Base-by-base conservation (phyloP, 2,329 filamentous ascomycete species). In the Hypocrella siamensis region DNA sequence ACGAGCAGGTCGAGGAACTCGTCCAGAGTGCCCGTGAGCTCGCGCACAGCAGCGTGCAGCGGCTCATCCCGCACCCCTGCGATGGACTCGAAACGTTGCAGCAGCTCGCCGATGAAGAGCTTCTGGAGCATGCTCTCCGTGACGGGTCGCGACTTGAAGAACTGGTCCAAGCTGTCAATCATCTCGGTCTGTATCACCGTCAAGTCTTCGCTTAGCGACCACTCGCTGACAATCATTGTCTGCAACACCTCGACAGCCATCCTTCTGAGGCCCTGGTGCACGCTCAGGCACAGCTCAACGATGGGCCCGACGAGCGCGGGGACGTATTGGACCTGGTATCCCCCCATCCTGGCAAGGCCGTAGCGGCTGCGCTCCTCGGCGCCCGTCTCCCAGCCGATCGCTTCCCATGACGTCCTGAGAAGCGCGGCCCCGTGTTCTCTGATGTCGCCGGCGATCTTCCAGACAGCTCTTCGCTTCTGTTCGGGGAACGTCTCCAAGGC, bases 381-480 rank as follows among this genome's bases (percentile, higher is more conserved):
- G 19, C 70, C 82, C 0, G 84, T 83, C 44, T 98, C 88, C 90
- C 90, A 98, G 10, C 92, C 90, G 38, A 98, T 92, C 14, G 85
- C 81, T 48, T 93, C 83, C 90, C 90, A 98, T 5, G 80, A 88
- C 18, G 74, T 70, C 38, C 79, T 74, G 21, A 98, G 61, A 7
- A 98, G 63, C 31, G 88, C 81, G 4, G 90, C 88, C 12, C 92
- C 90, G 41, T 84, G 71, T 52, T 96, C 86, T 34, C 90, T 72
- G 31, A 98, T 84, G 56, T 98, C 92, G 5, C 90, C 90, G 4
- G 88, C 90, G 49, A 98, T 94, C 59, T 96, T 98, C 90, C 92
- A 98, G 2, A 96, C 88, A 1, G 90, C 88, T 34, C 90, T 67
- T 28, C 90, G 68, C 58, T 96, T 98, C 57, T 98, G 90, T 52